Evolutionary conservation across 192 early-diverging fungal genomes (phyloP), one percentile per base, ranked within the genome.

Genomic region (Chytriomyces hyalinus): DNA sequence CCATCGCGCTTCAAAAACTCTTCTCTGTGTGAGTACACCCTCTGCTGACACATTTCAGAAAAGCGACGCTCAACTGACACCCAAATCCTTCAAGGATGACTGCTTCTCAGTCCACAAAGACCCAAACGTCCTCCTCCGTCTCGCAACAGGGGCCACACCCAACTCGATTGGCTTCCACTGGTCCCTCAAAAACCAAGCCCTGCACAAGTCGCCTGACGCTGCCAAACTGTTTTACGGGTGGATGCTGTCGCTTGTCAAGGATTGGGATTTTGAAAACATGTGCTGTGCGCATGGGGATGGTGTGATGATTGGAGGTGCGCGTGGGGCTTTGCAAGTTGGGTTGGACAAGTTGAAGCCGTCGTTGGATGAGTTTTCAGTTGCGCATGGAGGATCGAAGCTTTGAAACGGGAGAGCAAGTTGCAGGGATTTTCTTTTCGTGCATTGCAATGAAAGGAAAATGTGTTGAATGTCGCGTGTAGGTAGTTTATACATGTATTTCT

Each of bases 261-360:
- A 80, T 28, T 77, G 73, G 74, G 73, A 80, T 57, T 75, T 77
- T 67, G 79, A 80, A 22, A 77, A 76, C 47, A 68, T 80, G 13
- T 10, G 43, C 7, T 64, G 57, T 6, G 79, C 79, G 9, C 79
- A 80, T 61, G 46, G 65, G 9, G 36, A 36, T 36, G 79, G 79
- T 22, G 66, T 67, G 44, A 61, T n/a, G 45, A 44, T 80, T 13
- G 79, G 73, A 11, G 79, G 74, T 5, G 61, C 57, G 20, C 75
- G 75, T 28, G n/a, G 49, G 49, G 43, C 13, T 44, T 26, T 78
- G 8, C 9, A 17, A 43, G 61, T 36, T 9, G 49, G 10, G n/a
- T 10, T 78, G 15, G 70, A 65, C 8, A 5, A 43, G 15, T 13
- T 62, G 43, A 48, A 45, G 8, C 20, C 20, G 44, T 15, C 51